Percentiles rank a stretch among this genome's conserved stretches.
phyloP scores from a whole-genome alignment of 2,329 filamentous ascomycete species.

The Talaromyces sp. region DNA sequence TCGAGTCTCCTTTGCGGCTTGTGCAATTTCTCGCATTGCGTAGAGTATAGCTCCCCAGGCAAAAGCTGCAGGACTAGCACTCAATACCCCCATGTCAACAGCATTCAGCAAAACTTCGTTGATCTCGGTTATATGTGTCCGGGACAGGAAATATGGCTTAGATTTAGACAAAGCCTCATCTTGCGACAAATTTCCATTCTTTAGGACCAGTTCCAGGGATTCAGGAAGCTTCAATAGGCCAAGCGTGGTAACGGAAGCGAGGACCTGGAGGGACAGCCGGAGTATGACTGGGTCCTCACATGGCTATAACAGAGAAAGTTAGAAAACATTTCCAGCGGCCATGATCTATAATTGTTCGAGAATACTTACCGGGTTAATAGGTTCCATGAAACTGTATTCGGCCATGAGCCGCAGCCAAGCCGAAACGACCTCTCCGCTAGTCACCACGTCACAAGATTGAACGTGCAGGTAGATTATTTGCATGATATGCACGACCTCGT shows the following conservation, averaged over 20 bases:
- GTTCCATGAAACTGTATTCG: conserved; percentile 63
- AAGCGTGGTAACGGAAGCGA: conserved; percentile 66
- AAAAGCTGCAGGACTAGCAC: conserved; percentile 68
- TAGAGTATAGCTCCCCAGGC: conserved; percentile 76
- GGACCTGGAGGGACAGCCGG: conserved; percentile 58
- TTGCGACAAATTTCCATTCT: conserved; percentile 17
- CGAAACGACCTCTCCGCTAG: conserved; percentile 55
- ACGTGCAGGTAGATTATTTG: conserved; percentile 68
- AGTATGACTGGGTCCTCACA: conserved; percentile 36
- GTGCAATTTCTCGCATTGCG: conserved; percentile 60
- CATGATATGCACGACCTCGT: conserved; percentile 68
- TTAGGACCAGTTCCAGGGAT: conserved; percentile 50
- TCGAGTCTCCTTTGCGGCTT: conserved; percentile 54
- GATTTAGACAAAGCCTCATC: conserved; percentile 32
- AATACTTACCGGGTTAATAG: conserved; percentile 52
- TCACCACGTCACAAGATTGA: conserved; percentile 54
- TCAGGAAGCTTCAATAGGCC: conserved; percentile 65
- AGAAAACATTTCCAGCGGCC: conserved; percentile 11
- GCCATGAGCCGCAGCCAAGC: conserved; percentile 73
- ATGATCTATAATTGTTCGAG: conserved; percentile 1
- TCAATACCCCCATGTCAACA: conserved; percentile 51
- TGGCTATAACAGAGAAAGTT: conserved; percentile 26
- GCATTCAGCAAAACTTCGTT: conserved; percentile 65
- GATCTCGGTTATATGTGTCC: conserved; percentile 64
- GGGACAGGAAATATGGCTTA: conserved; percentile 63